phyloP scores from a whole-genome alignment of 169 alveolate genomes.

The Cyclospora cayetanensis region DNA sequence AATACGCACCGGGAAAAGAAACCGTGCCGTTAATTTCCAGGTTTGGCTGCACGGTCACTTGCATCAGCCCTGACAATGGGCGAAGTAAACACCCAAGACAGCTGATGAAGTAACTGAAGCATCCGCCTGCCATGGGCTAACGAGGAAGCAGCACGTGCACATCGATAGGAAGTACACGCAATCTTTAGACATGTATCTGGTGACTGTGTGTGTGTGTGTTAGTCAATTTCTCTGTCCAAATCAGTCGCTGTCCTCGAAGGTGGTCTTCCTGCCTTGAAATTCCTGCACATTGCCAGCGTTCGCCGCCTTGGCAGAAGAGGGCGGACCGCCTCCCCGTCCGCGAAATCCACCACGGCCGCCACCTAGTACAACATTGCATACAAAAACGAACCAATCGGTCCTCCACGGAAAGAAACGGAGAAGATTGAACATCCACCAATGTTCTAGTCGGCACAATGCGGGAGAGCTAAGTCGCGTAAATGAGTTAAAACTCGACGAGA shows the following conservation, averaged over 20 bases:
- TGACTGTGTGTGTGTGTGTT: no score
- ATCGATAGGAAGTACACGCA: no score
- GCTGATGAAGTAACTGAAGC: no score
- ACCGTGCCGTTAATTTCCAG: no score
- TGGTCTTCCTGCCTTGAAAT: conserved; percentile 71
- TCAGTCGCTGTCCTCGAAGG: conserved; percentile 72
- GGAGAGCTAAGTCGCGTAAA: background rate
- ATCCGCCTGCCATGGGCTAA: no score
- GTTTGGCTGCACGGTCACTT: no score
- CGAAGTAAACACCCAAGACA: no score
- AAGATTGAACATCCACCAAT: background rate
- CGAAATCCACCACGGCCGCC: conserved; percentile 76
- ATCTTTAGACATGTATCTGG: no score
- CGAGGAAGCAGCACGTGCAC: background rate
- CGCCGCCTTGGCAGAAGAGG: conserved; percentile 69
- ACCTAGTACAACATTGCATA: conserved; percentile 6
- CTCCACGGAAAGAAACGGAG: background rate
- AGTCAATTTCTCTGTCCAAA: background rate
- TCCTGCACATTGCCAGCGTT: conserved; percentile 73
- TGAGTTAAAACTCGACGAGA: background rate
- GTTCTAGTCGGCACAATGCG: background rate
- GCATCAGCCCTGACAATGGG: no score
- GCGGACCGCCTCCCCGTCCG: conserved; percentile 76
- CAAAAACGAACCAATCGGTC: background rate
- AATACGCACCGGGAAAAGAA: no score